Evolutionary conservation across 441 rosid species (phyloP), one percentile per base, ranked within the genome.

Genomic region (Flueggea neowawraea): DNA sequence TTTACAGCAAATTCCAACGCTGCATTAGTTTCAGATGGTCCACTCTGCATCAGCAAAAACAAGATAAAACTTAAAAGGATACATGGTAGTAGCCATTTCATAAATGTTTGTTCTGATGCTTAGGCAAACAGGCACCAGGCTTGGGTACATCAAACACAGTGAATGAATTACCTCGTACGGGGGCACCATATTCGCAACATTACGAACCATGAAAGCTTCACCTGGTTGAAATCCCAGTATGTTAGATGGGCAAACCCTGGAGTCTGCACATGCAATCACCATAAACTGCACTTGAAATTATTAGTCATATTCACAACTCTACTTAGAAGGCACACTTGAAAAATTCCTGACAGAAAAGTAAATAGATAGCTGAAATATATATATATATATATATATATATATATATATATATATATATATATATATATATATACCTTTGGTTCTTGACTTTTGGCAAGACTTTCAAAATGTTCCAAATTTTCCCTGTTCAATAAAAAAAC

Each of bases 241-340:
- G 55, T 69, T 81, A 28, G 99, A 89, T 63, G 99, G 99, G 70
- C 99, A 94, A 63, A 94, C 97, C 75, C 97, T 86, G 52, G 99
- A 94, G 75, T 94, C 99, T 55, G 88, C 96, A 80, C 99, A 94
- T 66, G 99, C 91, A 73, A 91, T 83, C 80, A 89, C 96, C 91
- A 87, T 80, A 77, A 91, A 89, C 99, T 91, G 89, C 77, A 56
- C 69, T 75, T 60, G 60, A 73, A 59, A 73, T 49, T 47, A 77
- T 81, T 72, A 80, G 92, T 16, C 63, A 52, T 56, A 49, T 49
- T 12, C 50, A n/a, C 14, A 3, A 15, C 5, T 47, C 50, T 9
- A 47, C 12, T 47, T 47, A 39, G 1, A 14, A 59, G 31, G 31
- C 51, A 31, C 0, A 4, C 11, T 31, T 22, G 28, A 15, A 4